A percentile compares a stretch with the other conserved stretches of the same genome.
Conservation (phyloP, 192 early-diverging fungal species). For the Podochytrium sp. region DNA sequence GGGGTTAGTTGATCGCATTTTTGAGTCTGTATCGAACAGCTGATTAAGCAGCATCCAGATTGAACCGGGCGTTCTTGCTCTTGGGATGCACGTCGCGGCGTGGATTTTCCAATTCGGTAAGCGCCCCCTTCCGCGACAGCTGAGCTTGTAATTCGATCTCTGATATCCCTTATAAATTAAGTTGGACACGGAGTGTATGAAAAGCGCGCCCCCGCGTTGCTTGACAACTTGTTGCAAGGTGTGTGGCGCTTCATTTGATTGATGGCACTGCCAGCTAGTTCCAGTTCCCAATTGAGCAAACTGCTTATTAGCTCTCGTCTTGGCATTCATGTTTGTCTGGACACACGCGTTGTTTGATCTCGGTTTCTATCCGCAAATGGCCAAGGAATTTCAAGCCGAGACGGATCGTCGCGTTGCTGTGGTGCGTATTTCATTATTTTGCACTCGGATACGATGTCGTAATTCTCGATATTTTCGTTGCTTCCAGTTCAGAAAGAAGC, state of each 20-base stretch:
- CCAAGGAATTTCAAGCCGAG: slow-evolving; percentile 61
- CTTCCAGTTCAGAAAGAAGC: not conserved
- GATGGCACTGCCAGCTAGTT: not conserved
- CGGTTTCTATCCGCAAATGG: slow-evolving; percentile 77
- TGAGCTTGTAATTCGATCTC: not conserved
- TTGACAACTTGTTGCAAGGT: slow-evolving; percentile 87
- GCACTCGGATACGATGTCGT: not conserved
- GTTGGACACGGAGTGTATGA: slow-evolving; percentile 88
- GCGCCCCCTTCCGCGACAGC: too few species aligned
- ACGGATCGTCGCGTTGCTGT: slow-evolving; percentile 58
- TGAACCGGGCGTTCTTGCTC: slow-evolving; percentile 42
- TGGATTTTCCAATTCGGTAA: slow-evolving; percentile 88
- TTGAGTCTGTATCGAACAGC: not conserved
- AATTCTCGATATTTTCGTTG: not conserved
- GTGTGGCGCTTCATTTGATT: not conserved
- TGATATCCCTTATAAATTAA: not conserved
- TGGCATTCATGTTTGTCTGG: slow-evolving; percentile 95
- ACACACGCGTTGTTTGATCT: slow-evolving; percentile 80
- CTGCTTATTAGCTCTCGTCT: slow-evolving; percentile 80
- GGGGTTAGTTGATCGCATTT: not conserved
- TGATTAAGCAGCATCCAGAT: slow-evolving; percentile 9
- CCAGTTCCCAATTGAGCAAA: too few species aligned
- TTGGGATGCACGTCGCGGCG: slow-evolving; percentile 65
- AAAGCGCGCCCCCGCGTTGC: slow-evolving; percentile 81
- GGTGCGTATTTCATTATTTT: not conserved